phyloP scores from a whole-genome alignment of 106 monocot species.

The Hemerocallis citrina region DNA sequence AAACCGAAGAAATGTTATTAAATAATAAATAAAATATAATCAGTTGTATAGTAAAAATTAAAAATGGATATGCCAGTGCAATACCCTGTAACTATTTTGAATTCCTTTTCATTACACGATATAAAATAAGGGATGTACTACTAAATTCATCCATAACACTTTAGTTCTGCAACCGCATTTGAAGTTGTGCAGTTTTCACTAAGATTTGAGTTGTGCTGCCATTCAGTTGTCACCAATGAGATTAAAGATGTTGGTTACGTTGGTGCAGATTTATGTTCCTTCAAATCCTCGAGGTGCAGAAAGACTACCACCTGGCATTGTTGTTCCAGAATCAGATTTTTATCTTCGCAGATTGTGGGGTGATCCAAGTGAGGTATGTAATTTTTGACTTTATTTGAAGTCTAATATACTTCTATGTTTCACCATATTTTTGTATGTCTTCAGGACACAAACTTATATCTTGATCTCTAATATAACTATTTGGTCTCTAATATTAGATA shows the following conservation, averaged over 20 bases:
- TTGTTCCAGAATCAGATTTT: slow-evolving; percentile 45
- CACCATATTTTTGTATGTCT: neutral
- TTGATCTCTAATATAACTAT: neutral
- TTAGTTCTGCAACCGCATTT: too few species aligned
- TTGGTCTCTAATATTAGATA: neutral
- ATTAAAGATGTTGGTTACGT: neutral
- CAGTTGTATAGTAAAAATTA: too few species aligned
- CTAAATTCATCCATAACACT: too few species aligned
- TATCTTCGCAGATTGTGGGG: slow-evolving; percentile 49
- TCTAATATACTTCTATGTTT: neutral
- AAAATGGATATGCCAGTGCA: too few species aligned
- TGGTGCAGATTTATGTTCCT: slow-evolving; percentile 45
- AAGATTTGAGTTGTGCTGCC: neutral
- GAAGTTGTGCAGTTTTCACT: neutral
- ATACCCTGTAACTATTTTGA: too few species aligned
- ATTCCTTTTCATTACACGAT: too few species aligned
- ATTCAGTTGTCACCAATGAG: neutral
- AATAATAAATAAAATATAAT: too few species aligned
- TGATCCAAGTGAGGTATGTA: slow-evolving; percentile 41
- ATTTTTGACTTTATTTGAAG: neutral
- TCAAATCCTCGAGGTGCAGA: slow-evolving; percentile 54
- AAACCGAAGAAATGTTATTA: too few species aligned
- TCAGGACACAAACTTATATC: too few species aligned
- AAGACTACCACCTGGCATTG: slow-evolving; percentile 40
- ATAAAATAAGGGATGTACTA: too few species aligned